phyloP scores from a whole-genome alignment of 805 yeast species.

The Zygoascus bituminiphila region DNA sequence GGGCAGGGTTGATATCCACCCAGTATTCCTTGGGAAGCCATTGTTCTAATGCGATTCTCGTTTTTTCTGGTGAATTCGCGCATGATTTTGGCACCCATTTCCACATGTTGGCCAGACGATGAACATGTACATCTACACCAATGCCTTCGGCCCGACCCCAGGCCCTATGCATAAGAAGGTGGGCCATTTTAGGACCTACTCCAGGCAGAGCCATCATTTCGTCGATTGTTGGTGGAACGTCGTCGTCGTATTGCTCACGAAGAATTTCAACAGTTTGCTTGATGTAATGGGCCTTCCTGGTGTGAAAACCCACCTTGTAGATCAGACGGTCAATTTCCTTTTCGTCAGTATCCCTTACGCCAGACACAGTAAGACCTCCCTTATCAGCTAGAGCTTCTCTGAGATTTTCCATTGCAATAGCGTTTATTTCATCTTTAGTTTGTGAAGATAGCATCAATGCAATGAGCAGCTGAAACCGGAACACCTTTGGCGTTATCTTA shows the following conservation, averaged over 20 bases:
- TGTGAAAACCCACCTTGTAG: constrained; percentile 80
- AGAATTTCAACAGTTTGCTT: constrained; percentile 52
- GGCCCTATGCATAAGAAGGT: constrained; percentile 67
- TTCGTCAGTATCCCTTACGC: constrained; percentile 31
- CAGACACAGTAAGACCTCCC: constrained; percentile 27
- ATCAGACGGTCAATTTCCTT: constrained; percentile 55
- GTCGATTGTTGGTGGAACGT: constrained; percentile 62
- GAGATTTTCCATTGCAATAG: constrained; percentile 56
- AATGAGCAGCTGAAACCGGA: constrained; percentile 65
- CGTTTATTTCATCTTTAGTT: constrained; percentile 83
- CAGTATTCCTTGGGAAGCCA: constrained; percentile 73
- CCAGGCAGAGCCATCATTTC: constrained; percentile 73
- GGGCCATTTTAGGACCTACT: constrained; percentile 95
- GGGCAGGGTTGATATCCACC: constrained; percentile 75
- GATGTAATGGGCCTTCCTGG: constrained; percentile 65
- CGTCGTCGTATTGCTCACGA: constrained; percentile 44
- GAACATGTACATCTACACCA: constrained; percentile 93
- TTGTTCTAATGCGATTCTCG: constrained; percentile 55
- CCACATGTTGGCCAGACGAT: constrained; percentile 72
- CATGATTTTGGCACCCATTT: constrained; percentile 53
- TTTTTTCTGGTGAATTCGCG: constrained; percentile 59
- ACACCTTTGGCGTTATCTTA: constrained; percentile 28
- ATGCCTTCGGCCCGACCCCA: constrained; percentile 72
- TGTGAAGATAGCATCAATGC: constrained; percentile 86
- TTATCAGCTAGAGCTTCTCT: constrained; percentile 43